Evolutionary conservation across 2,329 filamentous ascomycete genomes (phyloP).

Genomic region (Lecanicillium sp.): DNA sequence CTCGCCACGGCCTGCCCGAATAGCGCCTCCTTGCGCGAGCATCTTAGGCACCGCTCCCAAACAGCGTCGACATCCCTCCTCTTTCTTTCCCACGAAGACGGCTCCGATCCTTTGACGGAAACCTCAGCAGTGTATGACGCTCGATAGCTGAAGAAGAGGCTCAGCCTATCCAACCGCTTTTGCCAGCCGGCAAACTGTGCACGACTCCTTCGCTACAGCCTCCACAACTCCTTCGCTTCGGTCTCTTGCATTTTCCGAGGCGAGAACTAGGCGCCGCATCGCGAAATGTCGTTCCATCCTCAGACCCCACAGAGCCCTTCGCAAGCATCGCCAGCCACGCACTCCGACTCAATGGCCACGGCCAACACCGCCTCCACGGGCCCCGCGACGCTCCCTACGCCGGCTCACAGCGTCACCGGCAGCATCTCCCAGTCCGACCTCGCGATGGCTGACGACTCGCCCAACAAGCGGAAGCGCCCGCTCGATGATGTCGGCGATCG

Average conservation of each 20-base stretch:
- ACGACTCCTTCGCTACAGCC: conserved; percentile 1
- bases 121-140: conserved; percentile 14
- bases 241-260: conserved; percentile 18
- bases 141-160: conserved; percentile 13
- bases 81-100: not conserved
- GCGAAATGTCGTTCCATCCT: conserved; percentile 58
- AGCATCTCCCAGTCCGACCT: conserved; percentile 40
- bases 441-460: conserved; percentile 45
- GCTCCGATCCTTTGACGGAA: conserved; percentile 7
- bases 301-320: conserved; percentile 63
- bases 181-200: conserved; percentile 14
- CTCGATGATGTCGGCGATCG: conserved; percentile 51
- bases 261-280: no score
- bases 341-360: conserved; percentile 39
- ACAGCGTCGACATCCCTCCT: not conserved
- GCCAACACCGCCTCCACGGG: conserved; percentile 38
- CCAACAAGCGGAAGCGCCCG: conserved; percentile 57
- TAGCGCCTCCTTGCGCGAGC: no score
- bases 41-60: no score
- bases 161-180: conserved; percentile 14
- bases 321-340: conserved; percentile 51
- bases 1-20: no score
- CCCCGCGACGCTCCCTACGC: conserved; percentile 48
- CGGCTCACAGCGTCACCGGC: conserved; percentile 57
- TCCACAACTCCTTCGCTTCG: conserved; percentile 3